phyloP scores from a whole-genome alignment of 805 yeast species.

The Saccharomycopsis guyanensis region DNA sequence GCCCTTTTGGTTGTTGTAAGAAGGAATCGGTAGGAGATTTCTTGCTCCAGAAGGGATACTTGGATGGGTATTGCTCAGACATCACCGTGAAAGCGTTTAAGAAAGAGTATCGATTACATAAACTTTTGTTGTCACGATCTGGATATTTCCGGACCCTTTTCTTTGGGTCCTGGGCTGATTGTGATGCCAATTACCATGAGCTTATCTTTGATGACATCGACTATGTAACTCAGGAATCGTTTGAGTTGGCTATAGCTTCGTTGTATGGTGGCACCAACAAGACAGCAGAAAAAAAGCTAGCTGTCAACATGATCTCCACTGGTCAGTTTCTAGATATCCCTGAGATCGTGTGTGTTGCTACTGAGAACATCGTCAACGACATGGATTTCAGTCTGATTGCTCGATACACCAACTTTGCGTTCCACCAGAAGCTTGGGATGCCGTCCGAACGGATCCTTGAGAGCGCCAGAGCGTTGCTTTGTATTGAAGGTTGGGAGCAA shows the following conservation, averaged over 20 bases:
- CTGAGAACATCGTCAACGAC: constrained; percentile 31
- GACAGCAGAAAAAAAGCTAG: constrained; percentile 29
- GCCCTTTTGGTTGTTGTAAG: constrained; percentile 28
- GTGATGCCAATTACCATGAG: constrained; percentile 23
- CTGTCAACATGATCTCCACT: constrained; percentile 38
- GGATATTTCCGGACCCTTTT: constrained; percentile 42
- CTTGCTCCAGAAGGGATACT: constrained; percentile 33
- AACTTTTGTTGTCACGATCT: constrained; percentile 37
- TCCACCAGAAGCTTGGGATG: constrained; percentile 36
- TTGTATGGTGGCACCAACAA: constrained; percentile 38
- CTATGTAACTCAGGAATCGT: constrained; percentile 36
- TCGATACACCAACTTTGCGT: constrained; percentile 35
- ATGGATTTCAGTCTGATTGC: constrained; percentile 33
- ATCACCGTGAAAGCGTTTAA: constrained; percentile 42
- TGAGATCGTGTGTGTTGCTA: constrained; percentile 37
- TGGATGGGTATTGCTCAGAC: constrained; percentile 42
- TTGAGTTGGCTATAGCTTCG: constrained; percentile 40
- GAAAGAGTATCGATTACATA: constrained; percentile 37
- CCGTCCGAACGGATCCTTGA: constrained; percentile 40
- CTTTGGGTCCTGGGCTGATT: constrained; percentile 36
- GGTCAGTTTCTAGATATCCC: constrained; percentile 43
- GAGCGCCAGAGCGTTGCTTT: constrained; percentile 38
- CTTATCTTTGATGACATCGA: constrained; percentile 35
- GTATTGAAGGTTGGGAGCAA: constrained; percentile 42
- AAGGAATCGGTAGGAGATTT: constrained; percentile 24